Evolutionary conservation across 805 yeast species (phyloP).

Genomic region (Candida khao-thaluensis): DNA sequence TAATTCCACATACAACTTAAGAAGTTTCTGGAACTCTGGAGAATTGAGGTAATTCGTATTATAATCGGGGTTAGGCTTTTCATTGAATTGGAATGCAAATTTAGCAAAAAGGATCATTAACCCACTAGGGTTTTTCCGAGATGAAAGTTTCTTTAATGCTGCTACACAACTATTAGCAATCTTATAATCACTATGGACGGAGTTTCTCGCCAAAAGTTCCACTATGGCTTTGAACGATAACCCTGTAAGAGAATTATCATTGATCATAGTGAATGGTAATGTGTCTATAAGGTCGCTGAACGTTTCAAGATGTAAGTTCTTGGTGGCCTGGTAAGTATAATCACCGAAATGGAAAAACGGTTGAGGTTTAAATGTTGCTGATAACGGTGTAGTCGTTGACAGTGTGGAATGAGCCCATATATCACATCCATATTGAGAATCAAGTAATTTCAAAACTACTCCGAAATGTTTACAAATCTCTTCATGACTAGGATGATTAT

Average conservation of each 20-base stretch:
- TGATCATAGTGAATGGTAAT: constrained; percentile 61
- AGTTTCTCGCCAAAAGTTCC: constrained; percentile 75
- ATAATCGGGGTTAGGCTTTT: constrained; percentile 56
- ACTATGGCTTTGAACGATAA: constrained; percentile 62
- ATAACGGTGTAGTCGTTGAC: constrained; percentile 12
- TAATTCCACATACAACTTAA: constrained; percentile 75
- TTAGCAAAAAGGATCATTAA: constrained; percentile 75
- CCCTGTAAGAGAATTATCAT: constrained; percentile 37
- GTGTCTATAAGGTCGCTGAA: constrained; percentile 70
- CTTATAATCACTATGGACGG: constrained; percentile 62
- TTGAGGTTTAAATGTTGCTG: constrained; percentile 26
- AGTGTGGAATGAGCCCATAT: constrained; percentile 27
- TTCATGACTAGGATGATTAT: constrained; percentile 59
- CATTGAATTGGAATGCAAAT: constrained; percentile 76
- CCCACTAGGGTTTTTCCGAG: constrained; percentile 65
- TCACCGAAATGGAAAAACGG: constrained; percentile 44
- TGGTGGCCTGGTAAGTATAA: constrained; percentile 30
- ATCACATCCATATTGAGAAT: constrained; percentile 49
- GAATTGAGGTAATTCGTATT: constrained; percentile 61
- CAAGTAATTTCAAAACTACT: constrained; percentile 56
- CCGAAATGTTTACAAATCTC: constrained; percentile 65
- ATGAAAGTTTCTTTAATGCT: constrained; percentile 65
- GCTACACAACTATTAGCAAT: constrained; percentile 63
- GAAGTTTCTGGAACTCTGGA: constrained; percentile 54
- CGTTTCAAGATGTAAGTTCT: constrained; percentile 51